Percentiles rank a stretch among this genome's conserved stretches.
phyloP scores from a whole-genome alignment of 352 stramenopile genomes.

The Pythium dissotocum region DNA sequence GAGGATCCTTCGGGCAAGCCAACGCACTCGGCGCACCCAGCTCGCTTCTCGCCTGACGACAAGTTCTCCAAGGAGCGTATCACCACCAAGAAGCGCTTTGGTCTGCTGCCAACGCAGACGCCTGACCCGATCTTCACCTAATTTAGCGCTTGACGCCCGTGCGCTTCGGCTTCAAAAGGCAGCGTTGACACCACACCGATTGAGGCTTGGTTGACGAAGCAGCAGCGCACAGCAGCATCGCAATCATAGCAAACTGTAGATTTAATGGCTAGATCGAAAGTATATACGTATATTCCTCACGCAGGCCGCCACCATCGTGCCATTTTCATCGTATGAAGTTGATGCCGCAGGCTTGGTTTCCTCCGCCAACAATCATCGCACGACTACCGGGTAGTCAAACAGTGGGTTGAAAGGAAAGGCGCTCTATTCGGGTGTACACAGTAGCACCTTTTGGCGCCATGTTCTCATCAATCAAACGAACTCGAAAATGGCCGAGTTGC shows the following conservation, averaged over 20 bases:
- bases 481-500: slow-evolving; percentile 56
- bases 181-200: background rate
- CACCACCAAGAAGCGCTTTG: slow-evolving; percentile 98
- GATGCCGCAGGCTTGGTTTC: background rate
- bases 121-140: slow-evolving; percentile 87
- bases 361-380: background rate
- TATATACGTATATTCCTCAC: slow-evolving; percentile 21
- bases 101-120: slow-evolving; percentile 95
- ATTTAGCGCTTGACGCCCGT: slow-evolving; percentile 27
- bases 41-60: slow-evolving; percentile 98
- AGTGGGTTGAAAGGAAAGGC: background rate
- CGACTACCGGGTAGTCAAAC: slow-evolving; percentile 25
- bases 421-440: slow-evolving; percentile 19
- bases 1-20: slow-evolving; percentile 91
- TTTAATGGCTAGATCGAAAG: slow-evolving; percentile 28
- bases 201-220: background rate
- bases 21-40: slow-evolving; percentile 96
- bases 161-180: background rate
- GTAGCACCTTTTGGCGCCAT: slow-evolving; percentile 21
- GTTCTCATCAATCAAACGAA: slow-evolving; percentile 2
- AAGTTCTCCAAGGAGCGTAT: slow-evolving; percentile 99
- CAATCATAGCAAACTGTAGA: slow-evolving; percentile 20
- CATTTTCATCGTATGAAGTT: background rate
- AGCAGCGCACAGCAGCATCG: slow-evolving; percentile 1
- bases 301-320: background rate